phyloP scores from a whole-genome alignment of 345 rosid genomes.

The Erodium maritimum region DNA sequence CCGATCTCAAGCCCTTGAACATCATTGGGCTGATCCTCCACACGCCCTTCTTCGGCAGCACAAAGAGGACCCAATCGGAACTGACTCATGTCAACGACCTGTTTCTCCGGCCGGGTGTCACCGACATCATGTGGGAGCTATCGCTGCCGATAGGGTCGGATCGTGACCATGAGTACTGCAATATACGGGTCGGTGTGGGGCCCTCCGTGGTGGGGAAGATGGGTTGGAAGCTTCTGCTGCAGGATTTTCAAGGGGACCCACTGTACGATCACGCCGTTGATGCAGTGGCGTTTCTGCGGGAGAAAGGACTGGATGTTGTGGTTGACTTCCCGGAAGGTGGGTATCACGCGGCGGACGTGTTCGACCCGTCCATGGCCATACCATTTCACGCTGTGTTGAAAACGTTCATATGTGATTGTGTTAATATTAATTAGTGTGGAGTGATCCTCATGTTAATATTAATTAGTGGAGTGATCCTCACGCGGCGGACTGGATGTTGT shows the following conservation, averaged over 20 bases:
- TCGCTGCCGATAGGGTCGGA: constrained; percentile 37
- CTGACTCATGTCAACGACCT: constrained; percentile 19
- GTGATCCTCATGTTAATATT: no score
- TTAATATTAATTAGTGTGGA: no score
- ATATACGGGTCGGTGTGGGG: constrained; percentile 30
- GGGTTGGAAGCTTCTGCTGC: constrained; percentile 21
- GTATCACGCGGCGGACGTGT: constrained; percentile 23
- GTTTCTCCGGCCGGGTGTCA: constrained; percentile 7
- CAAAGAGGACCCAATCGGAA: constrained; percentile 33
- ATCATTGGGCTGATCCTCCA: constrained; percentile 54
- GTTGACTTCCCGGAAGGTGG: constrained; percentile 21
- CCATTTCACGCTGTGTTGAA: constrained; percentile 8
- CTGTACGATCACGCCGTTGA: constrained; percentile 37
- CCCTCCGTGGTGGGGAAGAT: constrained; percentile 9
- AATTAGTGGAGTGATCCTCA: no score
- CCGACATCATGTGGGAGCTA: constrained; percentile 48
- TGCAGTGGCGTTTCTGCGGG: constrained; percentile 23
- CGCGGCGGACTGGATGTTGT: no score
- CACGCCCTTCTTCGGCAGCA: constrained; percentile 51
- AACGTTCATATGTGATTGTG: constrained; percentile 11
- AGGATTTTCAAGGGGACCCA: constrained; percentile 33
- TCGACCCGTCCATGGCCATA: constrained; percentile 14
- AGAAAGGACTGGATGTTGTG: constrained; percentile 26
- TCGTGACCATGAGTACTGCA: constrained; percentile 49
- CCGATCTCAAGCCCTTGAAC: constrained; percentile 23